These are phyloP conservation scores for Gossypium arboreum DNA, from an alignment of 345 rosid genomes.

Conservation along the genomic window DNA sequence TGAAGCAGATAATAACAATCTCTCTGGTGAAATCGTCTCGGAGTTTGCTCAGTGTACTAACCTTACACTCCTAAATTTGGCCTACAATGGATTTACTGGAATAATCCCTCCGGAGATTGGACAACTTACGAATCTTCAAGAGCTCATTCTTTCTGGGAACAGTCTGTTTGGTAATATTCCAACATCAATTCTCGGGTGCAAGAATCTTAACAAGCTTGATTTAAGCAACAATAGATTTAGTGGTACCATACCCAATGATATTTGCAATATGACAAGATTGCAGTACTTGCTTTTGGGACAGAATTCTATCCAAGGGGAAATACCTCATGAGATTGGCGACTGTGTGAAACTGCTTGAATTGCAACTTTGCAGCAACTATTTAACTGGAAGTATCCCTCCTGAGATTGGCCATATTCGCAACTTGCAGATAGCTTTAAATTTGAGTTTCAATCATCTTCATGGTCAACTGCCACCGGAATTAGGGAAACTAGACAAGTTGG, in stretches of 20 bases:
- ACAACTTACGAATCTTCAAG: slow-evolving; percentile 75
- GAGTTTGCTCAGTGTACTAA: slow-evolving; percentile 81
- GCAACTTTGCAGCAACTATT: slow-evolving; percentile 64
- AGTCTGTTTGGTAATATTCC: slow-evolving; percentile 79
- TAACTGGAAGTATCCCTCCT: slow-evolving; percentile 77
- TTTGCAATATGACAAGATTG: slow-evolving; percentile 61
- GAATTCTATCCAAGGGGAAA: slow-evolving; percentile 68
- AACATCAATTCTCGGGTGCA: slow-evolving; percentile 57
- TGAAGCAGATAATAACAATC: slow-evolving; percentile 80
- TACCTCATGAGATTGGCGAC: slow-evolving; percentile 77
- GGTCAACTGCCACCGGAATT: slow-evolving; percentile 76
- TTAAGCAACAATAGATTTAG: slow-evolving; percentile 70
- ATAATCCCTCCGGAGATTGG: slow-evolving; percentile 66
- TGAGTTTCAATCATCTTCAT: slow-evolving; percentile 83
- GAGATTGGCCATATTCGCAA: slow-evolving; percentile 68
- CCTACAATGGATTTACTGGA: slow-evolving; percentile 82
- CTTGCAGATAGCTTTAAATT: slow-evolving; percentile 65
- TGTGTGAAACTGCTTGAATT: slow-evolving; percentile 56
- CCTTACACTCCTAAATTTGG: slow-evolving; percentile 80
- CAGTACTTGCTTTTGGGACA: slow-evolving; percentile 67
- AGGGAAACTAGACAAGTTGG: slow-evolving; percentile 81
- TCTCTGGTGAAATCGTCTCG: slow-evolving; percentile 75
- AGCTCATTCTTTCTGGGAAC: slow-evolving; percentile 82
- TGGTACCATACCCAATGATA: slow-evolving; percentile 67
- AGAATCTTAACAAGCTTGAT: slow-evolving; percentile 90